A percentile compares a stretch with the other conserved stretches of the same genome.
Conservation (phyloP, 2,329 filamentous ascomycete species). For the Albifimbria verrucaria region DNA sequence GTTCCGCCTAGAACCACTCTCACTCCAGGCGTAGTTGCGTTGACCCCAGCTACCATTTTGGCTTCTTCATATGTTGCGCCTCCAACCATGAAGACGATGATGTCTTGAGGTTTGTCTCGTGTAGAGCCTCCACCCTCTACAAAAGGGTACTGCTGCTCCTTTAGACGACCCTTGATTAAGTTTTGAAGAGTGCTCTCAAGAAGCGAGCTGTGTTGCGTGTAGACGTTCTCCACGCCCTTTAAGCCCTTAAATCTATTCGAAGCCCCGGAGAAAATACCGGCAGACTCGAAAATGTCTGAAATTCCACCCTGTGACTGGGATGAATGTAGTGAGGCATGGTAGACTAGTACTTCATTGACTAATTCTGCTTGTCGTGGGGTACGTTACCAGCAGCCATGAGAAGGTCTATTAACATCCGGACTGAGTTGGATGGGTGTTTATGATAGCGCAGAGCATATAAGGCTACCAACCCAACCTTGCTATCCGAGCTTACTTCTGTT, state of each 20-base stretch:
- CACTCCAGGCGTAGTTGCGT: constrained; percentile 84
- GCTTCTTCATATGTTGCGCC: constrained; percentile 96
- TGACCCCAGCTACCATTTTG: constrained; percentile 92
- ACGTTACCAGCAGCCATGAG: constrained; percentile 82
- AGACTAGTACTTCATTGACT: constrained; percentile 77
- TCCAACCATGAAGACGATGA: constrained; percentile 91
- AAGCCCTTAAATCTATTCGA: constrained; percentile 87
- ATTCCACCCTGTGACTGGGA: constrained; percentile 74
- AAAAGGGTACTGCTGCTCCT: constrained; percentile 88
- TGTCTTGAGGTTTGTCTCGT: constrained; percentile 92
- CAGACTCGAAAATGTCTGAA: constrained; percentile 86
- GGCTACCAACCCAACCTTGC: constrained; percentile 85
- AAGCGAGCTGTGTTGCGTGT: constrained; percentile 92
- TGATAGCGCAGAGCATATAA: constrained; percentile 94
- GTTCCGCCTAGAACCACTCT: constrained; percentile 89
- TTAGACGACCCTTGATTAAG: constrained; percentile 85
- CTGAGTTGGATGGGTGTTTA: constrained; percentile 77
- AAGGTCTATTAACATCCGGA: constrained; percentile 83
- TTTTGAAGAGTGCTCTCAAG: constrained; percentile 87
- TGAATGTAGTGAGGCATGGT: constrained; percentile 82
- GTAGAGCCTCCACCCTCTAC: constrained; percentile 84
- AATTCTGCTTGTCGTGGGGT: constrained; percentile 72
- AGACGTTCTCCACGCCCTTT: constrained; percentile 97
- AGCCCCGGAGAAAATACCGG: constrained; percentile 86
- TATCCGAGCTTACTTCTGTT: constrained; percentile 70